A percentile compares a stretch with the other conserved stretches of the same genome.
phyloP scores from a whole-genome alignment of 331 rosid species.

The Cucumis variabilis region DNA sequence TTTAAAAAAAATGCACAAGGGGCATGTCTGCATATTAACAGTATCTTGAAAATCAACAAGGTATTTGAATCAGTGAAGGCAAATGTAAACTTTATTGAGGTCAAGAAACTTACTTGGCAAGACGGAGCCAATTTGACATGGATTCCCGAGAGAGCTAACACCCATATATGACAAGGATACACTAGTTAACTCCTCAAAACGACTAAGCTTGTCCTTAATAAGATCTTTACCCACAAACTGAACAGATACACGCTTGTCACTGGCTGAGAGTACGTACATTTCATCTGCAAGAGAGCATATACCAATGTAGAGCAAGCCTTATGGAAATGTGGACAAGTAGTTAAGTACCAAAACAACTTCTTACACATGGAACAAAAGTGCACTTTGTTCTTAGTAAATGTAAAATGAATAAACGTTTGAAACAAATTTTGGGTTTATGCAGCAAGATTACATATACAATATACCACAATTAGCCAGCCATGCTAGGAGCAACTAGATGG shows the following conservation, averaged over 20 bases:
- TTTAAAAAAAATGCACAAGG: neutral
- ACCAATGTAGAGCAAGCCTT: slow-evolving; percentile 29
- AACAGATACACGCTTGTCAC: slow-evolving; percentile 77
- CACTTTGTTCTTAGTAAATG: slow-evolving; percentile 18
- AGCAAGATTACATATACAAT: neutral
- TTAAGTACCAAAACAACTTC: neutral
- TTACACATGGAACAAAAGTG: neutral
- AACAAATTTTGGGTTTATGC: neutral
- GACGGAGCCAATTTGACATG: slow-evolving; percentile 49
- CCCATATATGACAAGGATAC: slow-evolving; percentile 79
- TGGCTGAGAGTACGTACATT: slow-evolving; percentile 92
- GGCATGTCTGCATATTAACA: neutral
- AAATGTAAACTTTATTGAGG: neutral
- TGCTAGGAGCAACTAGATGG: slow-evolving; percentile 25
- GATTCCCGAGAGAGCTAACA: slow-evolving; percentile 70
- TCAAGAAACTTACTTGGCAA: slow-evolving; percentile 71
- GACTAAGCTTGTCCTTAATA: slow-evolving; percentile 81
- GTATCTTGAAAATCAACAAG: neutral
- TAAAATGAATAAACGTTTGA: neutral
- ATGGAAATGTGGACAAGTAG: neutral
- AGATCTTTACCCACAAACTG: slow-evolving; percentile 86
- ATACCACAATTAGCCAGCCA: neutral
- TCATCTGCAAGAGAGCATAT: slow-evolving; percentile 66
- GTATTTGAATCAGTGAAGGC: neutral
- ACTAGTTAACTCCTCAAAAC: slow-evolving; percentile 76